Base-by-base conservation (phyloP, 2,329 filamentous ascomycete species). In the Exophiala lecanii-corni region DNA sequence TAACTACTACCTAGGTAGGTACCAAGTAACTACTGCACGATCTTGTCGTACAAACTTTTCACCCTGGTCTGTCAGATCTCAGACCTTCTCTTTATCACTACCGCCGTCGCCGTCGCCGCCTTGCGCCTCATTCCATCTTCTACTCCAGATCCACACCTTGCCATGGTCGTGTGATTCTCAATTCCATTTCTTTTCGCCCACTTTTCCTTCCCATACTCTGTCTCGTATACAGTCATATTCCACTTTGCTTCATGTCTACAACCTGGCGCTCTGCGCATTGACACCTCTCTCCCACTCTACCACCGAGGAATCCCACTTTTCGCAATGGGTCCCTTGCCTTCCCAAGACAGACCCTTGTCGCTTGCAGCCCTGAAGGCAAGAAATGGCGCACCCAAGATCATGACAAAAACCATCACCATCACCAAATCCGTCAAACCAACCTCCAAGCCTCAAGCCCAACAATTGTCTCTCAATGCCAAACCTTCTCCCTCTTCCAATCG, bases 321-420 rank as follows among this genome's bases (percentile, higher is more conserved):
- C 33, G 40, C 13, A 15, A 49, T 49, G 49, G 40, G 42, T 15
- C 36, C 46, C 16, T n/a, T 52, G 25, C 40, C 45, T 19, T 33
- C 45, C 31, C 46, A 52, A 28, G 35, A 40, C 32, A 37, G 35
- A 37, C 47, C 45, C 45, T 43, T 49, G 47, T 50, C 47, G 19
- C 45, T 53, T 31, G 42, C 45, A 19, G 39, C 47, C 19, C 33
- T 53, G 34, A 53, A 51, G 28, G 45, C 41, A 18, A 53, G 46
- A 36, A 53, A 53, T 39, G 45, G 44, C 13, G 34, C 47, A 36
- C 47, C 45, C 15, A 50, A 49, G 34, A 49, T 53, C 20, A 45
- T 43, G n/a, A 53, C 50, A 5, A 53, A 50, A 28, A 33, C 45
- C 12, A 47, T 50, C 30, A 44, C 49, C 16, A 40, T 51, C 2